Conservation (phyloP, 225 moss, liverwort and hornwort species). For the Bryoerythrophyllum caledonicum region DNA sequence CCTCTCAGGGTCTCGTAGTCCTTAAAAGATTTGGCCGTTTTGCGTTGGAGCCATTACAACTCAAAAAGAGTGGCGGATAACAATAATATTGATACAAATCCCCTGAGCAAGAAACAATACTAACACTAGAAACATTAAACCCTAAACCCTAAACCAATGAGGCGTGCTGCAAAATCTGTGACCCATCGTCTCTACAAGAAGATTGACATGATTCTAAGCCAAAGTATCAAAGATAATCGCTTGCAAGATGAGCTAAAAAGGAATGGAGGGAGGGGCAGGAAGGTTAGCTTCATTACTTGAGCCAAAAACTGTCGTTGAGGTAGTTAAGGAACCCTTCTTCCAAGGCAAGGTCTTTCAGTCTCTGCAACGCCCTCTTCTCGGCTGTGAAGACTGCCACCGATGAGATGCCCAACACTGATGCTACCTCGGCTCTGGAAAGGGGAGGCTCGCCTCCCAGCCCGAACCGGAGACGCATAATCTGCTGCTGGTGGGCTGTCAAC, state of each 20-base stretch:
- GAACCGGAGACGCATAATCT: slow-evolving; percentile 37
- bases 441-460: slow-evolving; percentile 77
- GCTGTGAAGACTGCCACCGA: slow-evolving; percentile 41
- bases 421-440: slow-evolving; percentile 53
- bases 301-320: slow-evolving; percentile 50
- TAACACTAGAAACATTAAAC: neutral
- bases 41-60: too few relatives aligned
- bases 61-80: neutral
- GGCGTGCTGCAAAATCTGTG: neutral
- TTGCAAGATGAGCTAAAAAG: neutral
- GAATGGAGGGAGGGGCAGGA: neutral
- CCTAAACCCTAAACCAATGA: neutral
- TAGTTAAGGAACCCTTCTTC: slow-evolving; percentile 52
- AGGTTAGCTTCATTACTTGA: slow-evolving; percentile 18
- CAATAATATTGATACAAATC: slow-evolving; percentile 13
- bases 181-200: slow-evolving; percentile 12
- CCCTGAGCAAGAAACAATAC: neutral
- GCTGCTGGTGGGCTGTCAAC: slow-evolving; percentile 71
- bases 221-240: slow-evolving; percentile 10
- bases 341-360: slow-evolving; percentile 36
- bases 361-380: slow-evolving; percentile 54
- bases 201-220: neutral
- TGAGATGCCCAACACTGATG: slow-evolving; percentile 37
- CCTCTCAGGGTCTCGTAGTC: too few relatives aligned
- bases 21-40: too few relatives aligned